A percentile compares a stretch with the other conserved stretches of the same genome.
These are phyloP conservation scores for Domatiomyces catenatus DNA, from an alignment of 2,329 filamentous ascomycete species.

Conservation along the genomic window DNA sequence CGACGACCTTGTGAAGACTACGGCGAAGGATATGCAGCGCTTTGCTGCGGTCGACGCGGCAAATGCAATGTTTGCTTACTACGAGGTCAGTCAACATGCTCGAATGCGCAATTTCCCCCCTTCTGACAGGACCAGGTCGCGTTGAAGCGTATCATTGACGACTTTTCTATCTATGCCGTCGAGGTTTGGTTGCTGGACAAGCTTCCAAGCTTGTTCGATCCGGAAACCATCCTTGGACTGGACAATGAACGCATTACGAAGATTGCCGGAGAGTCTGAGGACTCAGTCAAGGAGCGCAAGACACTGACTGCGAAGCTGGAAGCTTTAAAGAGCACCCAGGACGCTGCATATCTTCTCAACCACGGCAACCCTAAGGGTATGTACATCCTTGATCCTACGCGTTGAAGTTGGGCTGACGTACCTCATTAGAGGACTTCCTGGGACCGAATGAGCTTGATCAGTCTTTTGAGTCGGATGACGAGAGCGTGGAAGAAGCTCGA, in stretches of 20 bases:
- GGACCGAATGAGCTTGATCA: not conserved
- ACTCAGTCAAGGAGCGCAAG: constrained; percentile 9
- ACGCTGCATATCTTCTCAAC: not conserved
- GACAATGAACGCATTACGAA: constrained; percentile 17
- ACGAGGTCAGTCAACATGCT: constrained; percentile 22
- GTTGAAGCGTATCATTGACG: constrained; percentile 32
- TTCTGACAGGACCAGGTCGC: constrained; percentile 24
- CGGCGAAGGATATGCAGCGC: constrained; percentile 16
- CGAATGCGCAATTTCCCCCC: not conserved
- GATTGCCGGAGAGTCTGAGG: constrained; percentile 26
- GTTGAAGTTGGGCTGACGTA: not conserved
- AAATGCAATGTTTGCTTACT: constrained; percentile 32
- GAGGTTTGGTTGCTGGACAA: constrained; percentile 34
- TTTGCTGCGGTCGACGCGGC: constrained; percentile 29
- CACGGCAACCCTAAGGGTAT: not conserved
- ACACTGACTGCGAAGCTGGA: constrained; percentile 18
- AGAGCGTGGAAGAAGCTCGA: not conserved
- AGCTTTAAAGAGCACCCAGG: constrained; percentile 20
- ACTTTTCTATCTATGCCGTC: constrained; percentile 33
- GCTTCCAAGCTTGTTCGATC: constrained; percentile 29
- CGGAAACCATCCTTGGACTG: constrained; percentile 24
- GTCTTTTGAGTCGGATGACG: not conserved
- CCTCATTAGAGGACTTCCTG: not conserved
- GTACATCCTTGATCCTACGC: not conserved
- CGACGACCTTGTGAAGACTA: constrained; percentile 16